These are phyloP conservation scores for Gaeumannomyces tritici DNA, from an alignment of 2,329 filamentous ascomycete genomes.

Conservation along the genomic window DNA sequence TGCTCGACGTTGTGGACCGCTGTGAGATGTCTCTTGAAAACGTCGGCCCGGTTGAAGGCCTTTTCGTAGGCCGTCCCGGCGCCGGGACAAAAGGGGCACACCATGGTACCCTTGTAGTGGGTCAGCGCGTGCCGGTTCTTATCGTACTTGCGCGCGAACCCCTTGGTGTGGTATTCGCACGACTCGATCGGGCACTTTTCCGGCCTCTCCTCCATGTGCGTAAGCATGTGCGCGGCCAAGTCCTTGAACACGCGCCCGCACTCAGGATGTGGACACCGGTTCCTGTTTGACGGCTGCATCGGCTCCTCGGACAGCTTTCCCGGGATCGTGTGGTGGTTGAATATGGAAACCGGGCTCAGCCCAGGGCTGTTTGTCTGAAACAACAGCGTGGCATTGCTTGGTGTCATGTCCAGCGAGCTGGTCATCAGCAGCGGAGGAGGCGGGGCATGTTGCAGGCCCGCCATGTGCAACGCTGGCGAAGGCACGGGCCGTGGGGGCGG, in stretches of 20 bases:
- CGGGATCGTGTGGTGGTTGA: slow-evolving; percentile 3
- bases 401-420: not conserved
- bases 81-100: slow-evolving; percentile 91
- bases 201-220: slow-evolving; percentile 84
- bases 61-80: slow-evolving; percentile 83
- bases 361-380: slow-evolving; percentile 1
- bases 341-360: slow-evolving; percentile 1
- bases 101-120: slow-evolving; percentile 97
- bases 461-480: not conserved
- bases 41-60: slow-evolving; percentile 91
- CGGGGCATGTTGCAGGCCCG: not conserved
- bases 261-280: slow-evolving; percentile 45
- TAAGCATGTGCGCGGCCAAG: slow-evolving; percentile 84
- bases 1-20: slow-evolving; percentile 92
- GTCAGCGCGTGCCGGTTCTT: slow-evolving; percentile 95
- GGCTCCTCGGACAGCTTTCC: not conserved
- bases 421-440: slow-evolving; percentile 1
- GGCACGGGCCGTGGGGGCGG: slow-evolving; percentile 4
- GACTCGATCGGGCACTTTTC: slow-evolving; percentile 93
- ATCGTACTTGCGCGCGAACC: slow-evolving; percentile 94
- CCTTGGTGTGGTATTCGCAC: slow-evolving; percentile 90
- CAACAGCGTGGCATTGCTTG: not conserved
- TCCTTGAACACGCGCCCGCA: slow-evolving; percentile 54
- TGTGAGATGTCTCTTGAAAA: slow-evolving; percentile 93
- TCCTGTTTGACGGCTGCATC: slow-evolving; percentile 26